Evolutionary conservation across 441 rosid species (phyloP), one percentile per base, ranked within the genome.

Genomic region (Populus hybrid): DNA sequence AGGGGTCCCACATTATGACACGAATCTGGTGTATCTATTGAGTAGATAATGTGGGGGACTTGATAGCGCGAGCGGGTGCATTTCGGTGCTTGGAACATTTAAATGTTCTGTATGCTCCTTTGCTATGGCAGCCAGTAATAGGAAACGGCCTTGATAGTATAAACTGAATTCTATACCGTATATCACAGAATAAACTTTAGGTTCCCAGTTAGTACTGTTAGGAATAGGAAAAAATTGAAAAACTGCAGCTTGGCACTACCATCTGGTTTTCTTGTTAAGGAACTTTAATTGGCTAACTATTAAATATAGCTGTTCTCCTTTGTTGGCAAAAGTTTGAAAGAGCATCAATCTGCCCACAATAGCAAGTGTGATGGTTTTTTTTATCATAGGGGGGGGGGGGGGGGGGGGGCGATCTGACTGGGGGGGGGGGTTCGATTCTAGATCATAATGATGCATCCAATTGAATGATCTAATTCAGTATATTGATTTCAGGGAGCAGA

Each of bases 401-500:
- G n/a, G n/a, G n/a, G n/a, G n/a, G n/a, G n/a, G n/a, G n/a, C 3
- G 42, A 63, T 72, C 50, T 68, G 3, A 34, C 72, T n/a, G n/a
- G n/a, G n/a, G n/a, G n/a, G n/a, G n/a, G n/a, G n/a, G n/a, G n/a
- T 28, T 46, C 21, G n/a, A 26, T 9, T 66, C 21, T 1, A 38
- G 65, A 59, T 59, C 65, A n/a, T 59, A 9, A n/a, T n/a, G 65
- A 59, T 59, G 65, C 3, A 59, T 9, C n/a, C 65, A 21, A n/a
- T 8, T 23, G 21, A 59, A 3, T 21, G 26, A 21, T 23, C 12
- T 8, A 23, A 4, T 8, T 11, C 65, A n/a, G 65, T 59, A 8
- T 59, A 9, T 81, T 93, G 98, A 80, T 84, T 71, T 76, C 99
- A 93, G 86, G 99, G 99, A 80, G 99, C 97, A 30, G 98, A 97